Evolutionary conservation across 805 yeast genomes (phyloP).

Genomic region (Candida golubevii): DNA sequence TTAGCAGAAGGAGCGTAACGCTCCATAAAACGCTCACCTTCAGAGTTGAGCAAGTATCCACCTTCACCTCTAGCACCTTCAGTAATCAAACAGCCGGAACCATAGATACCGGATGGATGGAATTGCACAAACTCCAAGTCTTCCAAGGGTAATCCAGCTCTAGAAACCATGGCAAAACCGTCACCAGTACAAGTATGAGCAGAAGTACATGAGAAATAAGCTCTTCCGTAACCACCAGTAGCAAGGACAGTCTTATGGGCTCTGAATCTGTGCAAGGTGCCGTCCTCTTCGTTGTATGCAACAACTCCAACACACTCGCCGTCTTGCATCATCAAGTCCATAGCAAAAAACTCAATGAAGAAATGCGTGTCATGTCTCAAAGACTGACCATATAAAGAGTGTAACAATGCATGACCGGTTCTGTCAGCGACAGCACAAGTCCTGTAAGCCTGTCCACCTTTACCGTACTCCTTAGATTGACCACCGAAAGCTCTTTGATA

Average conservation of each 20-base stretch:
- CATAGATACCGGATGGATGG: slow-evolving; percentile 99
- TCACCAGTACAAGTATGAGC: slow-evolving; percentile 99
- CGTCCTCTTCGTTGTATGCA: slow-evolving; percentile 98
- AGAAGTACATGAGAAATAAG: slow-evolving; percentile 97
- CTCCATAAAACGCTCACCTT: slow-evolving; percentile 99
- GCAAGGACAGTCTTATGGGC: slow-evolving; percentile 96
- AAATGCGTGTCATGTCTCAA: slow-evolving; percentile 95
- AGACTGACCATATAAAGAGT: slow-evolving; percentile 94
- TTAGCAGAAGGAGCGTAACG: slow-evolving; percentile 98
- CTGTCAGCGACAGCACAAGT: slow-evolving; percentile 99
- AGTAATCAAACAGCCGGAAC: slow-evolving; percentile 97
- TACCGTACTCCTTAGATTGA: slow-evolving; percentile 90
- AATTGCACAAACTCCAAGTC: slow-evolving; percentile 97
- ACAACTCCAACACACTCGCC: slow-evolving; percentile 96
- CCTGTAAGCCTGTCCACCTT: slow-evolving; percentile 99
- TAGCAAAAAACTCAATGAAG: slow-evolving; percentile 94
- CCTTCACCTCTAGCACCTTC: slow-evolving; percentile 99
- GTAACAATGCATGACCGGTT: slow-evolving; percentile 96
- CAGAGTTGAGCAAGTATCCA: slow-evolving; percentile 91
- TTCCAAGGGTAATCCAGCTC: slow-evolving; percentile 97
- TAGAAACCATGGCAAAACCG: slow-evolving; percentile 95
- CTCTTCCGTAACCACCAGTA: slow-evolving; percentile 98
- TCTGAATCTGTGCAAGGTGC: slow-evolving; percentile 95
- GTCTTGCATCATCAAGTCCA: slow-evolving; percentile 90
- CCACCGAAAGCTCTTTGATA: slow-evolving; percentile 99